Evolutionary conservation across 140 eudicot genomes (phyloP), one percentile per base, ranked within the genome.

Genomic region (Anethum foeniculum): DNA sequence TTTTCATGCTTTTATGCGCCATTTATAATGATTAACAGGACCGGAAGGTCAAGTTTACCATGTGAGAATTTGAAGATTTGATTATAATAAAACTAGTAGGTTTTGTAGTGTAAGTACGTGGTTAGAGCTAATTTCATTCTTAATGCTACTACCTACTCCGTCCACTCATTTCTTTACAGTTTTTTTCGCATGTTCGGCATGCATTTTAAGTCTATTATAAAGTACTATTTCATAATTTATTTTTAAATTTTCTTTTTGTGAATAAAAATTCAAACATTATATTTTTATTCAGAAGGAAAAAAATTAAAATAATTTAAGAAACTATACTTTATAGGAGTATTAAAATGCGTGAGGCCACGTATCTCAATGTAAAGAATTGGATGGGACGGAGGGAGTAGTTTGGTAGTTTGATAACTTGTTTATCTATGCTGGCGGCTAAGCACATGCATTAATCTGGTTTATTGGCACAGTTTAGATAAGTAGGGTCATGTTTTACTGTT

Each of bases 1-100:
- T 71, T 38, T 71, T 71, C 76, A 71, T 71, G 76, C 48, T 34
- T 71, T 34, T 71, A 9, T 38, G 76, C 28, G 76, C 27, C 47
- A 71, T 38, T 34, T 36, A 1, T 71, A 30, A 62, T 62, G 15
- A 69, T 69, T 69, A 69, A 69, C 46, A 25, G 25, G 47, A 71
- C 76, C 12, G 76, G 76, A 5, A 38, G 48, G 47, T 71, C 28
- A 71, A 71, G 44, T 71, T 71, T 39, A 62, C 1, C 76, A 71
- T 71, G 47, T 71, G 47, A 39, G 25, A 34, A 71, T 71, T 71
- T 39, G 8, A 16, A 71, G 14, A 71, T 16, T 15, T 39, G 25
- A 36, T 71, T 34, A 71, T 21, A 34, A 36, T 34, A 71, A 0
- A 71, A 71, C 1, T 71, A 71, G 5, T 16, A 68, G 74, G 74